phyloP scores from a whole-genome alignment of 2,329 filamentous ascomycete genomes.

The Pseudocercospora pini-densiflorae region DNA sequence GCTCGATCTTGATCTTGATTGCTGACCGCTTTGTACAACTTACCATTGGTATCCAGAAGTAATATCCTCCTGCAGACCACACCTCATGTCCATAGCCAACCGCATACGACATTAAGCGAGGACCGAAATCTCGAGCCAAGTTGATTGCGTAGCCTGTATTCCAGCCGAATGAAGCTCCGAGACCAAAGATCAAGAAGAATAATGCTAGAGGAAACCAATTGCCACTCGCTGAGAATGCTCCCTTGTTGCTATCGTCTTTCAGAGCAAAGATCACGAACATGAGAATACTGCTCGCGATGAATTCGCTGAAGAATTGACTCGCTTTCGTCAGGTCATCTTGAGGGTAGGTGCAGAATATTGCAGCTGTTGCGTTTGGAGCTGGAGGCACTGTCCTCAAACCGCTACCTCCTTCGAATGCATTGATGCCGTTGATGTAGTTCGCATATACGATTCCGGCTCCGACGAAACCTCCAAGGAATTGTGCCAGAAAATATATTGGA shows the following conservation, averaged over 20 bases:
- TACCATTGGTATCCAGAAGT: constrained; percentile 63
- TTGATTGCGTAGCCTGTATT: constrained; percentile 72
- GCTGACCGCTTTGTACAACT: not conserved
- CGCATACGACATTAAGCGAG: constrained; percentile 68
- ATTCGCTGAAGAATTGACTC: constrained; percentile 73
- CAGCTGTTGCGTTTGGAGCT: constrained; percentile 62
- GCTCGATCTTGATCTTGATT: not conserved
- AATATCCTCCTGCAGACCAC: constrained; percentile 66
- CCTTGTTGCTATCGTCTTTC: constrained; percentile 56
- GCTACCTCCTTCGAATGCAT: constrained; percentile 61
- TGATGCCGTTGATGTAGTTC: constrained; percentile 62
- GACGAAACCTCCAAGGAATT: constrained; percentile 69
- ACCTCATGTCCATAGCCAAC: constrained; percentile 69
- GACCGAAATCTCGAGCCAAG: constrained; percentile 72
- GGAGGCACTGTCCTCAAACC: constrained; percentile 66
- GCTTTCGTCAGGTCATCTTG: constrained; percentile 65
- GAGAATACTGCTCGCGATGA: constrained; percentile 67
- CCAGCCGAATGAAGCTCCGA: constrained; percentile 71
- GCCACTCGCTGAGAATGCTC: constrained; percentile 35
- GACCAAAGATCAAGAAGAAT: constrained; percentile 70
- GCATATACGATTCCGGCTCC: constrained; percentile 54
- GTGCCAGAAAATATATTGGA: constrained; percentile 68
- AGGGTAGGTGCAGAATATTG: constrained; percentile 73
- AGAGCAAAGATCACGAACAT: constrained; percentile 74
- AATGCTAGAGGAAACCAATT: constrained; percentile 62